These are phyloP conservation scores for Zarea fungicola DNA, from an alignment of 2,329 filamentous ascomycete species.

Conservation along the genomic window DNA sequence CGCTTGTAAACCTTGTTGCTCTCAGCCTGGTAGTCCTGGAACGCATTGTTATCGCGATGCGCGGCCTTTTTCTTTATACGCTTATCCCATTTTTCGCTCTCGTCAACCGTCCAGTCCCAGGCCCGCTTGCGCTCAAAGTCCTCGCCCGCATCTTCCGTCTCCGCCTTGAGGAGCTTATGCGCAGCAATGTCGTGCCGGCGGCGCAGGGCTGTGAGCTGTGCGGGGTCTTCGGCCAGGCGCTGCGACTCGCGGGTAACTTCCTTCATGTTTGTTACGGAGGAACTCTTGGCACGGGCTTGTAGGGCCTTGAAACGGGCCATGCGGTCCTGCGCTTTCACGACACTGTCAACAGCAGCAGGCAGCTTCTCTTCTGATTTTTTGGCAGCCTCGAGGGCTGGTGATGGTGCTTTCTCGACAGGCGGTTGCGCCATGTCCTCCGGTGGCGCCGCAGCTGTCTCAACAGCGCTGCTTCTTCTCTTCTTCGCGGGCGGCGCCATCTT, in stretches of 20 bases:
- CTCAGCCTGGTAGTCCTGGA: conserved; percentile 83
- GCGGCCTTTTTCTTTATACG: conserved; percentile 79
- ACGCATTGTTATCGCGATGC: conserved; percentile 79
- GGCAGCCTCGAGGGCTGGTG: background rate
- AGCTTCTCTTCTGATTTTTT: conserved; percentile 13
- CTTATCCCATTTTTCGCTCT: conserved; percentile 90
- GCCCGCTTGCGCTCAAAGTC: conserved; percentile 97
- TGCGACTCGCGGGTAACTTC: conserved; percentile 81
- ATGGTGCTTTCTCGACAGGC: conserved; percentile 11
- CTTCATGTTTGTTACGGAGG: conserved; percentile 69
- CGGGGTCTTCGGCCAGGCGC: conserved; percentile 70
- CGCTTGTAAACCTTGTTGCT: conserved; percentile 91
- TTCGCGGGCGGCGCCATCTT: conserved; percentile 38
- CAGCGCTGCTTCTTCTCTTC: conserved; percentile 36
- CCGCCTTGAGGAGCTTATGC: conserved; percentile 89
- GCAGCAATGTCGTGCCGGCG: conserved; percentile 83
- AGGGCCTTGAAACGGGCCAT: conserved; percentile 82
- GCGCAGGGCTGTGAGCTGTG: conserved; percentile 70
- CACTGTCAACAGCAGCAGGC: conserved; percentile 20
- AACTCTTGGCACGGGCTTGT: conserved; percentile 71
- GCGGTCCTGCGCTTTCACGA: conserved; percentile 56
- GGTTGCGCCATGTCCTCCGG: conserved; percentile 16
- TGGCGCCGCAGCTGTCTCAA: conserved; percentile 14
- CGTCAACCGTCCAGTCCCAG: conserved; percentile 97
- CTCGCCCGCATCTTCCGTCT: conserved; percentile 75